Evolutionary conservation across 106 monocot species (phyloP), one percentile per base, ranked within the genome.

Genomic region (Hemerocallis citrina): DNA sequence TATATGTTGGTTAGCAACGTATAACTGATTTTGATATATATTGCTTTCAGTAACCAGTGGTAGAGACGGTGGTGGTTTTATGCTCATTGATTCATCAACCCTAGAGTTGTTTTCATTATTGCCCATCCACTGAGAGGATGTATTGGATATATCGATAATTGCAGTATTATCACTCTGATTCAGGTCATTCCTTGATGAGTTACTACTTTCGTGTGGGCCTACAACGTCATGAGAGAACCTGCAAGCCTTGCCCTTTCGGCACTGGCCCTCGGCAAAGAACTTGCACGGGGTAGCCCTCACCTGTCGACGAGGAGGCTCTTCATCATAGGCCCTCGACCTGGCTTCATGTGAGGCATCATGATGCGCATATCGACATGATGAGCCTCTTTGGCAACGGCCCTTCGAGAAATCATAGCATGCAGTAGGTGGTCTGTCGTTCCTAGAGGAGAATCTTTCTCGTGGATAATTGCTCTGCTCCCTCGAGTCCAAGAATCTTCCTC

Each of bases 311-410:
- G 30, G 71, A 45, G 48, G 30, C 11, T 80, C 82, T 52, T 60
- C 69, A 70, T 82, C 76, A 57, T 54, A 52, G 27, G 22, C 35
- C 12, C 62, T 69, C 24, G 49, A 68, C 45, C 59, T 72, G 20
- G 57, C 9, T 55, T 71, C 64, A 43, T 72, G 77, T 71, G 88
- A 74, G 25, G 74, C 38, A 45, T 77, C 79, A 33, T 81, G 62
- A 68, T 93, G 92, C 61, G 66, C 24, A 43, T 69, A 88, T 56
- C 76, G 66, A 43, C 92, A 93, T 14, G 39, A 38, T 29, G 79
- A 74, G 35, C 93, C 93, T 65, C 83, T 79, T 0, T 70, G 68
- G 54, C 93, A 89, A 58, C 66, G 72, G 30, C 90, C 95, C 36
- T 42, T 80, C 22, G 52, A 54, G 50, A 86, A 89, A 56, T 86